phyloP scores from a whole-genome alignment of 2,329 filamentous ascomycete genomes.

The Colletotrichum endophyticum region DNA sequence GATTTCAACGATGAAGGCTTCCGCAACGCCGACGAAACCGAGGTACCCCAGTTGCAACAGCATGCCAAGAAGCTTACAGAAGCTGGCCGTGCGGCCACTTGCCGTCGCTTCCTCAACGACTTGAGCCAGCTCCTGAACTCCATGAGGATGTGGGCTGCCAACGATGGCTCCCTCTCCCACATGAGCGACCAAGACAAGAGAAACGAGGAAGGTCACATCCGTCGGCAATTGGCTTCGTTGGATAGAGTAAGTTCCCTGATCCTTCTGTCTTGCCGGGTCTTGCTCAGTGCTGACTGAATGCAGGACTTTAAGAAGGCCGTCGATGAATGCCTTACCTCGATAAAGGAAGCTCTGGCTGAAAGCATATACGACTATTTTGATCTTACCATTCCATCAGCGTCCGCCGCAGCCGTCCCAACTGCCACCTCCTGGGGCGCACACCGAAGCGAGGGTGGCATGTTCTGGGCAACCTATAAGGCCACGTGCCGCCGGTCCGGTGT shows the following conservation, averaged over 20 bases:
- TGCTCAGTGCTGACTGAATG: background rate
- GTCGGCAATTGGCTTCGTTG: conserved; percentile 15
- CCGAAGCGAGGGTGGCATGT: conserved; percentile 22
- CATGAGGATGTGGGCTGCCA: conserved; percentile 27
- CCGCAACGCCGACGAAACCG: conserved; percentile 55
- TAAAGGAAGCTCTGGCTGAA: conserved; percentile 22
- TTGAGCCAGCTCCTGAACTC: conserved; percentile 27
- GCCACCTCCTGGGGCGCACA: conserved; percentile 26
- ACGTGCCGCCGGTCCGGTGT: conserved; percentile 25
- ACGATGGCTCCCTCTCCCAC: conserved; percentile 22
- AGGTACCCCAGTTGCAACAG: conserved; percentile 61
- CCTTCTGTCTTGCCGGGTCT: background rate
- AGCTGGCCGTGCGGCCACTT: conserved; percentile 20
- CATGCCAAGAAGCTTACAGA: conserved; percentile 38
- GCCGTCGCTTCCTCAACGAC: conserved; percentile 26
- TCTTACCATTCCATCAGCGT: conserved; percentile 21
- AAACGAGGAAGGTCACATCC: conserved; percentile 16
- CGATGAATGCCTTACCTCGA: conserved; percentile 14
- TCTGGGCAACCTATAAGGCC: conserved; percentile 31
- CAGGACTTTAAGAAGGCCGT: conserved; percentile 24
- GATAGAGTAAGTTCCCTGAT: background rate
- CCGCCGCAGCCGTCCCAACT: conserved; percentile 19
- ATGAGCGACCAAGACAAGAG: conserved; percentile 22
- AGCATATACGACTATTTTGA: conserved; percentile 27
- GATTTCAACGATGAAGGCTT: conserved; percentile 55